Evolutionary conservation across 2,329 filamentous ascomycete genomes (phyloP).

Genomic region (Aspergillus vadensis): DNA sequence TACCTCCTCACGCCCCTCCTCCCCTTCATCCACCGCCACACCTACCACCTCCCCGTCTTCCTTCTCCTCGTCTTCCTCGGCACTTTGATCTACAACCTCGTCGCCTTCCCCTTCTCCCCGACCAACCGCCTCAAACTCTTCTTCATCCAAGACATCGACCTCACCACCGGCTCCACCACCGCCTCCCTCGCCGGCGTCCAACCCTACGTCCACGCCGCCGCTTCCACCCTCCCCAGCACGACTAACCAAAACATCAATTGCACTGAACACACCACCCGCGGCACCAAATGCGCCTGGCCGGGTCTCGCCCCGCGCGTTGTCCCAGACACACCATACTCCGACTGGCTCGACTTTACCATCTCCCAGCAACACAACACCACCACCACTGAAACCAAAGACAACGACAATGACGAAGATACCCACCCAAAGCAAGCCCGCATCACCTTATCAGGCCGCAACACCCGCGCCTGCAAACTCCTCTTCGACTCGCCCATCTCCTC

Average conservation of each 20-base stretch:
- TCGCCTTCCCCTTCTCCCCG: constrained; percentile 83
- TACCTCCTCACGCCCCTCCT: constrained; percentile 73
- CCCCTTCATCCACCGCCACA: constrained; percentile 85
- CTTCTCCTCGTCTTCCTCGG: constrained; percentile 71
- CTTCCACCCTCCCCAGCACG: constrained; percentile 70
- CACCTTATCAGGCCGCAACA: constrained; percentile 70
- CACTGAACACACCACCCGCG: constrained; percentile 42
- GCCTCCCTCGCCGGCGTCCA: constrained; percentile 70
- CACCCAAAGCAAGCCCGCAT: constrained; percentile 55
- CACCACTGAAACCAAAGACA: background rate
- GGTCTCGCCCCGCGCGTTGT: constrained; percentile 69
- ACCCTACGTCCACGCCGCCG: constrained; percentile 66
- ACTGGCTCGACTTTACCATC: constrained; percentile 70
- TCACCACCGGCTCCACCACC: constrained; percentile 69
- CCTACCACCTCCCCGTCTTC: constrained; percentile 77
- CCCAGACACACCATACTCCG: constrained; percentile 43
- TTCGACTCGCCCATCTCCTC: constrained; percentile 69
- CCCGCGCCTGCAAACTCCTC: constrained; percentile 72
- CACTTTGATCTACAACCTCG: constrained; percentile 81
- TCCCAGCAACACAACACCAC: constrained; percentile 27
- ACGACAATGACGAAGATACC: constrained; percentile 35
- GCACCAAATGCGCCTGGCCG: constrained; percentile 67
- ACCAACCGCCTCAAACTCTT: constrained; percentile 80
- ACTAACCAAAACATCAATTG: constrained; percentile 64
- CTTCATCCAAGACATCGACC: constrained; percentile 79